Evolutionary conservation across 2,329 filamentous ascomycete genomes (phyloP), one percentile per base, ranked within the genome.

Genomic region (Thermochaetoides dissita): DNA sequence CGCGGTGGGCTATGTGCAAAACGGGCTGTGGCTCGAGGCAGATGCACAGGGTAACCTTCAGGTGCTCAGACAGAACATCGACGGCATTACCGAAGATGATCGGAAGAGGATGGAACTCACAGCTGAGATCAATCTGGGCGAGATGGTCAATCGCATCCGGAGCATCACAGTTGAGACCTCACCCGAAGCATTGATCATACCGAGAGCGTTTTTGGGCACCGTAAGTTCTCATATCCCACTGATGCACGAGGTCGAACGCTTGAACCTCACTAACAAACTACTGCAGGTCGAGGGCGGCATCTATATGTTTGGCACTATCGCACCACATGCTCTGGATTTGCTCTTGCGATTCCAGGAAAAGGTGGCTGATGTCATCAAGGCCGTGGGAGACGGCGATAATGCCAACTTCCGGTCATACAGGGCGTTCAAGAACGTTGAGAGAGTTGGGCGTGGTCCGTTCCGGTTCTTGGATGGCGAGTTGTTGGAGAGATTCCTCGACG

Each of bases 391-490:
- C 17, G 5, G 17, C 17, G 17, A 24, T 24, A 66, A 79, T 38
- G 74, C 94, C 38, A 70, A 79, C 0, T 96, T 94, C 59, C 74
- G 77, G 34, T 67, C 71, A 17, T 98, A 84, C 65, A 75, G 91
- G n/a, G 82, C 82, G 0, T 94, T 89, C 64, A 77, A 77, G 46
- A 93, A 78, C 41, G 68, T 76, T 24, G 78, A 81, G 28, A 67
- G 79, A 11, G 75, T 83, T 45, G 74, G 76, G 0, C 79, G 83
- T 0, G 84, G 81, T 34, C 89, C 91, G 0, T 84, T 77, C 55
- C 72, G 89, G 1, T 96, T 96, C 54, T 75, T 98, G 9, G 91
- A 98, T 55, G 91, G 89, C 0, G 89, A 95, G 58, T 67, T 96
- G 53, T 69, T 98, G 9, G 89, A 96, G 63, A 63, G 76, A 40